Conservation (phyloP, 2,329 filamentous ascomycete genomes). For the Hortaea sp. region DNA sequence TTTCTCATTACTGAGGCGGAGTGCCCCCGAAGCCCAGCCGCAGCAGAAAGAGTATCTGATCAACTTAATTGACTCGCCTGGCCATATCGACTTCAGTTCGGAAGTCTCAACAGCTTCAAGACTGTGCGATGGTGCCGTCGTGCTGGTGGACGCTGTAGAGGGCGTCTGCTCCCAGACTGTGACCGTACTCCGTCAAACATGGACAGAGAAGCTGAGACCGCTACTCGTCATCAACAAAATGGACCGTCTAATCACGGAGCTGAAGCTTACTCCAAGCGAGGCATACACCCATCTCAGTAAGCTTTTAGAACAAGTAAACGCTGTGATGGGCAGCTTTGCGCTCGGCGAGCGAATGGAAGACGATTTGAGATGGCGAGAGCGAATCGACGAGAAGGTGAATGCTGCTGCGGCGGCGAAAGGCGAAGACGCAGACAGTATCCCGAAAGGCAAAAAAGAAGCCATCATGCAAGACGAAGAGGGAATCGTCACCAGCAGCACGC, state of each 20-base stretch:
- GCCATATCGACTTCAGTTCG: conserved; percentile 97
- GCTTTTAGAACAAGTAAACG: conserved; percentile 90
- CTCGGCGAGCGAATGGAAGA: conserved; percentile 98
- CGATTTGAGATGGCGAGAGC: conserved; percentile 89
- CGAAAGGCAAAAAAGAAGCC: conserved; percentile 35
- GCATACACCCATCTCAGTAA: conserved; percentile 84
- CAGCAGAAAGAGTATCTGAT: conserved; percentile 83
- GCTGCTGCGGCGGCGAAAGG: conserved; percentile 43
- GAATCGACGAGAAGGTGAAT: conserved; percentile 75
- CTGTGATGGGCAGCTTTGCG: conserved; percentile 93
- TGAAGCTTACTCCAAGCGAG: conserved; percentile 84
- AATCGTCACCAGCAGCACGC: conserved; percentile 36
- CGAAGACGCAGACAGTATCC: conserved; percentile 17
- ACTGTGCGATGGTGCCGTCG: conserved; percentile 86
- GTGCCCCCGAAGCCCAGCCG: conserved; percentile 41
- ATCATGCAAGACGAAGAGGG: conserved; percentile 46
- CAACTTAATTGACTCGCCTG: conserved; percentile 95
- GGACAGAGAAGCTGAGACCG: conserved; percentile 91
- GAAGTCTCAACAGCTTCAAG: conserved; percentile 94
- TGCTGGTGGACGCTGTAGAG: conserved; percentile 92
- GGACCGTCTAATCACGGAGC: conserved; percentile 84
- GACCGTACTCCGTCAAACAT: conserved; percentile 87
- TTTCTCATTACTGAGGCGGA: conserved; percentile 79
- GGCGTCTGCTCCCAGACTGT: conserved; percentile 98
- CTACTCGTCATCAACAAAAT: conserved; percentile 97